Conservation (phyloP, 805 yeast genomes). For the Priceomyces carsonii region DNA sequence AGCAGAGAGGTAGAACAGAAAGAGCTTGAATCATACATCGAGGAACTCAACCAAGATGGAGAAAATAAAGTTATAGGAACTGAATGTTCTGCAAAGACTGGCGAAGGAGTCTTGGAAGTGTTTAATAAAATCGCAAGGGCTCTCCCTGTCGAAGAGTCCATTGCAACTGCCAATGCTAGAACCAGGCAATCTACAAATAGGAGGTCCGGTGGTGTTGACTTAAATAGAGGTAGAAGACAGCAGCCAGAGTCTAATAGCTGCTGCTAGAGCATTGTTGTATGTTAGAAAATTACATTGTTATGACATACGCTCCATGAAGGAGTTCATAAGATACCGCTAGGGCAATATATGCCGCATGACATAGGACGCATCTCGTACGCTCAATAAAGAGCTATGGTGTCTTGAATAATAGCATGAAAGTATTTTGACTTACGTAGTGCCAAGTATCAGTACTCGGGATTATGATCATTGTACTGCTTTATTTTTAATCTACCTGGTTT, state of each 20-base stretch:
- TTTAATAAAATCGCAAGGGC: conserved; percentile 41
- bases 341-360: too few relatives aligned
- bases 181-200: conserved; percentile 25
- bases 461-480: too few relatives aligned
- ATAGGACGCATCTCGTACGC: too few relatives aligned
- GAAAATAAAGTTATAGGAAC: conserved; percentile 42
- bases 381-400: too few relatives aligned
- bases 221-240: conserved; percentile 28
- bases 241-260: conserved; percentile 24
- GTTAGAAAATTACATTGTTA: too few relatives aligned
- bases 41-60: conserved; percentile 35
- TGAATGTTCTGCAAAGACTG: conserved; percentile 48
- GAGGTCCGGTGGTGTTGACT: conserved; percentile 37
- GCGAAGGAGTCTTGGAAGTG: conserved; percentile 44
- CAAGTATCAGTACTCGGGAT: too few relatives aligned
- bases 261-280: conserved; percentile 18
- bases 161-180: conserved; percentile 22
- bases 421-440: too few relatives aligned
- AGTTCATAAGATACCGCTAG: too few relatives aligned
- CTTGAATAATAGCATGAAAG: too few relatives aligned
- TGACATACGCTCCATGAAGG: too few relatives aligned
- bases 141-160: conserved; percentile 43
- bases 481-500: too few relatives aligned
- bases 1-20: conserved; percentile 44
- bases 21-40: conserved; percentile 51